Evolutionary conservation across 2,329 filamentous ascomycete genomes (phyloP), one percentile per base, ranked within the genome.

Genomic region (Calycina marina): DNA sequence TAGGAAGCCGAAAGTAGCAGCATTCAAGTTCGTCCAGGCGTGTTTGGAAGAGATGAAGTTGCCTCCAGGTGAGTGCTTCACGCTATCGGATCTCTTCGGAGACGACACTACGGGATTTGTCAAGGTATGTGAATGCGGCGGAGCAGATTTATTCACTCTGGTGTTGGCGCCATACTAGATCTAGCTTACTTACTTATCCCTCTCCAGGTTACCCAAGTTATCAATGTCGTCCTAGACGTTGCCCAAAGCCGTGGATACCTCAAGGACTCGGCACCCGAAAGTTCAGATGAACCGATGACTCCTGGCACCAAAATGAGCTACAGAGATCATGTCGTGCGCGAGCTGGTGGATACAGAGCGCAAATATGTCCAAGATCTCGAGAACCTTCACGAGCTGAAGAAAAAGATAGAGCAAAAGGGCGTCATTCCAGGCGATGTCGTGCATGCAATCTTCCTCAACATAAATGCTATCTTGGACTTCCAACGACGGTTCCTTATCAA

Each of bases 351-450:
- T 47, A 96, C 88, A 2, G 90, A 98, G 57, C 77, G 90, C 40
- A 94, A 94, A 57, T 98, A 98, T 47, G 90, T 96, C 4, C 86
- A 96, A 54, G 90, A 98, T 60, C 61, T 98, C 32, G 88, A 96
- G 54, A 88, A 93, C 45, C 58, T 98, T 20, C 85, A 96, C 54
- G 78, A 86, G 30, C 69, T 96, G 51, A 96, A 93, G 60, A 88
- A 83, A 57, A 72, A 78, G 14, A 65, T 96, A 34, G 85, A 94
- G 47, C 80, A 92, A 52, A 85, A 78, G 43, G 85, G 85, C 22
- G 73, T 84, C 22, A 74, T 96, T 41, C 80, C 83, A 2, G 88
- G 90, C 33, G 90, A 98, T 53, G 72, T 78, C 6, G 77, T 93
- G 14, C 86, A 96, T 58, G 76, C 86, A 50, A 94, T 98, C 40